These are phyloP conservation scores for Neolentinus lepideus DNA, from an alignment of 1,284 basidiomycete species.

Conservation along the genomic window DNA sequence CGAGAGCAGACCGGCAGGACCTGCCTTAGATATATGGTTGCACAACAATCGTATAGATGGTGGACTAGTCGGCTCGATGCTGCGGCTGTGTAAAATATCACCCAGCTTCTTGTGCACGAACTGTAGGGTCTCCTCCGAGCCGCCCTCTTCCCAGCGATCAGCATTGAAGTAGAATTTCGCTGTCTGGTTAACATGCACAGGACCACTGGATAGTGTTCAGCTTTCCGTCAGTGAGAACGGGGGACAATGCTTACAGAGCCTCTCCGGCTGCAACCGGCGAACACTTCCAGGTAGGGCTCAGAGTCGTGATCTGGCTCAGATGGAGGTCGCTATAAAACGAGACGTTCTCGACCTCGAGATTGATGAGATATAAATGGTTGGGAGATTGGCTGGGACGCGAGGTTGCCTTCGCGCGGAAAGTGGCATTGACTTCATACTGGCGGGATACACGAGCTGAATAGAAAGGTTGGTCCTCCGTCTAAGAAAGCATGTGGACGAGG, in stretches of 20 bases:
- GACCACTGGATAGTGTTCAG: conserved; percentile 24
- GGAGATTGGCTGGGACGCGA: conserved; percentile 40
- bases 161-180: conserved; percentile 37
- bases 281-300: conserved; percentile 64
- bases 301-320: conserved; percentile 47
- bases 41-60: conserved; percentile 50
- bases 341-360: conserved; percentile 50
- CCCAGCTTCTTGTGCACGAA: conserved; percentile 48
- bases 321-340: conserved; percentile 32
- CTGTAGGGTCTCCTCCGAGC: conserved; percentile 32
- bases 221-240: background rate
- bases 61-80: conserved; percentile 34
- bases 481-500: conserved; percentile 1
- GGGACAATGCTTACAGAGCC: conserved; percentile 31
- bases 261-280: conserved; percentile 22
- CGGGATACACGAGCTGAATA: conserved; percentile 49
- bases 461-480: conserved; percentile 44
- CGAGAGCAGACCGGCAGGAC: conserved; percentile 1
- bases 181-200: conserved; percentile 44
- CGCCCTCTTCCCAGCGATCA: conserved; percentile 30
- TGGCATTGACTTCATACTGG: conserved; percentile 47
- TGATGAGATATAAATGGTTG: conserved; percentile 47
- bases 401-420: conserved; percentile 42
- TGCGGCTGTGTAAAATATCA: conserved; percentile 45
- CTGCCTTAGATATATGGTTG: conserved; percentile 43